Conservation (phyloP, 352 stramenopile species). For the Pythium vanterpoolii region DNA sequence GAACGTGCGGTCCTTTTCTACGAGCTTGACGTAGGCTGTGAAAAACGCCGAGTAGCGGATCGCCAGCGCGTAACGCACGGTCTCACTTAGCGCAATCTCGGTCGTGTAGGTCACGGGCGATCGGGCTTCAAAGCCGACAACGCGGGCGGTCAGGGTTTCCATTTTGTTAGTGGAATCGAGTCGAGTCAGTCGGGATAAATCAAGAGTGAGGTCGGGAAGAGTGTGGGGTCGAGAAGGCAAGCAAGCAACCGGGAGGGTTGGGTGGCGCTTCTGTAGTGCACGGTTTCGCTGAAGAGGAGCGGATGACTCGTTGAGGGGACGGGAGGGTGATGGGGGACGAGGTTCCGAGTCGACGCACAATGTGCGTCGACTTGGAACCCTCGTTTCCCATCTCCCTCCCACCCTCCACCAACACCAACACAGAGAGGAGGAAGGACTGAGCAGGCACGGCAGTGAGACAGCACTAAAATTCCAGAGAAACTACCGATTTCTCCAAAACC, state of each 20-base stretch:
- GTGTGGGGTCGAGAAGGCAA: neutral
- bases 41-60: conserved; percentile 70
- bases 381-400: too few relatives aligned
- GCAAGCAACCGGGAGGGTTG: neutral
- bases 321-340: neutral
- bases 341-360: too few relatives aligned
- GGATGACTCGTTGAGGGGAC: too few relatives aligned
- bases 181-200: conserved; percentile 9
- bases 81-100: conserved; percentile 30
- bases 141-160: conserved; percentile 29
- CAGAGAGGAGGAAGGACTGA: too few relatives aligned
- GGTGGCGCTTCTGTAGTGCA: neutral
- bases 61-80: conserved; percentile 34
- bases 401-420: too few relatives aligned
- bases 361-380: too few relatives aligned
- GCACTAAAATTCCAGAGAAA: too few relatives aligned
- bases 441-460: too few relatives aligned
- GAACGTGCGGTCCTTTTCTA: conserved; percentile 46
- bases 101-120: conserved; percentile 59
- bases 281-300: neutral
- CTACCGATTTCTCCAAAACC: too few relatives aligned
- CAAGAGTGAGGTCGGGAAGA: conserved; percentile 3
- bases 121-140: conserved; percentile 43
- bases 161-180: neutral
- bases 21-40: conserved; percentile 50